Conservation (phyloP, 1,284 basidiomycete genomes). For the Sanghuangporus sanghuang region DNA sequence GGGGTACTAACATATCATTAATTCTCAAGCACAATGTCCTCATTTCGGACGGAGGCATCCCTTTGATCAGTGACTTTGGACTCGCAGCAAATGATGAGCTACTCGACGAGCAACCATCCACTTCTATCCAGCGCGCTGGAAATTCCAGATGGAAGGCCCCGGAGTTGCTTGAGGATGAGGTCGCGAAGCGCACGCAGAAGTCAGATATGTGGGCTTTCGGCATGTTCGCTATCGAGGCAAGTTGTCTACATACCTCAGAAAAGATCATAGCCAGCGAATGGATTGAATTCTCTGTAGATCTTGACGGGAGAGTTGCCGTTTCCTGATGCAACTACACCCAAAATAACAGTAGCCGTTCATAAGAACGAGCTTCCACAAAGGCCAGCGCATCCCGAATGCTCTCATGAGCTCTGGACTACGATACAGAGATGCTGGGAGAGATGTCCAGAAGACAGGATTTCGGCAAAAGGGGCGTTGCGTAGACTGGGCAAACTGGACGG, state of each 20-base stretch:
- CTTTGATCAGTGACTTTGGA: slow-evolving; percentile 9
- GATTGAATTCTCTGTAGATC: not conserved
- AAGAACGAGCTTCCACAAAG: not conserved
- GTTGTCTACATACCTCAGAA: not conserved
- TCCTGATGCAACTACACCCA: not conserved
- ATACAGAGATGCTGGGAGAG: slow-evolving; percentile 2
- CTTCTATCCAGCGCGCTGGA: slow-evolving; percentile 1
- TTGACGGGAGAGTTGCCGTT: slow-evolving; percentile 6
- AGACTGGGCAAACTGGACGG: not conserved
- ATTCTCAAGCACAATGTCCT: no score
- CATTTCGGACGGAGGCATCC: not conserved
- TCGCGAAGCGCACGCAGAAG: not conserved
- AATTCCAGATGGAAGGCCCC: slow-evolving; percentile 7
- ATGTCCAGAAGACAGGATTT: not conserved
- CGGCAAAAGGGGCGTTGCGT: not conserved
- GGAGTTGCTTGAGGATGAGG: not conserved
- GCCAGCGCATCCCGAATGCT: not conserved
- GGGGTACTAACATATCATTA: not conserved
- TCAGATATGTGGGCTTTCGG: slow-evolving; percentile 15
- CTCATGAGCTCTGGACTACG: slow-evolving; percentile 1
- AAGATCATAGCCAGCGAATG: not conserved
- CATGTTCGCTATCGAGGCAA: slow-evolving; percentile 8
- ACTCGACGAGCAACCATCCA: not conserved
- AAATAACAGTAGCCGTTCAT: not conserved
- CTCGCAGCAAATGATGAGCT: not conserved